Evolutionary conservation across 2,329 filamentous ascomycete species (phyloP).

Genomic region (Periglandula ipomoeae): DNA sequence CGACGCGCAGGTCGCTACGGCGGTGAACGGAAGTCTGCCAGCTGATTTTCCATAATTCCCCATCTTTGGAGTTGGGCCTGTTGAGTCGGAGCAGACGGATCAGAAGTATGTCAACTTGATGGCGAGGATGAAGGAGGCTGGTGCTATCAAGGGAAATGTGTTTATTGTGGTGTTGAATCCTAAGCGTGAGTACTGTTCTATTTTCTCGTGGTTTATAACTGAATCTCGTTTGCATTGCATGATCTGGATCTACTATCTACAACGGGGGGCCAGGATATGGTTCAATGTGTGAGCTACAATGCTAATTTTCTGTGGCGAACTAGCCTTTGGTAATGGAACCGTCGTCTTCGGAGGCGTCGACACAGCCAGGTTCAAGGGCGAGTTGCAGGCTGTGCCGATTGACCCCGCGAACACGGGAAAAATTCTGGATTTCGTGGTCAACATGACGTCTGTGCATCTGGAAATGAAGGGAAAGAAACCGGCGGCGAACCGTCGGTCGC

Average conservation of each 20-base stretch:
- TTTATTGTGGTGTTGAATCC: not conserved
- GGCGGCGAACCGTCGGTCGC: not conserved
- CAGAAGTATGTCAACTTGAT: not conserved
- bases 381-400: not conserved
- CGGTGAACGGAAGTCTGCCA: not conserved
- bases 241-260: too few species aligned
- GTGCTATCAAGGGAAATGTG: not conserved
- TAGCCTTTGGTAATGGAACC: not conserved
- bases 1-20: not conserved
- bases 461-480: not conserved
- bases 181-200: not conserved
- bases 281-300: too few species aligned
- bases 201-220: too few species aligned
- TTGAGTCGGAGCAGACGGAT: not conserved
- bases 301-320: too few species aligned
- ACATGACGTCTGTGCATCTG: not conserved
- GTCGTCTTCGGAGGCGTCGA: slow-evolving; percentile 2
- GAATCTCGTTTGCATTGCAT: too few species aligned
- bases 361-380: not conserved
- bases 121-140: not conserved
- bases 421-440: not conserved
- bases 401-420: not conserved
- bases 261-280: too few species aligned
- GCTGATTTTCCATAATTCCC: not conserved
- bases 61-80: not conserved